Percentiles rank a stretch among this genome's conserved stretches.
These are phyloP conservation scores for Cutaneotrichosporon cyanovorans DNA, from an alignment of 1,284 basidiomycete genomes.

Conservation along the genomic window DNA sequence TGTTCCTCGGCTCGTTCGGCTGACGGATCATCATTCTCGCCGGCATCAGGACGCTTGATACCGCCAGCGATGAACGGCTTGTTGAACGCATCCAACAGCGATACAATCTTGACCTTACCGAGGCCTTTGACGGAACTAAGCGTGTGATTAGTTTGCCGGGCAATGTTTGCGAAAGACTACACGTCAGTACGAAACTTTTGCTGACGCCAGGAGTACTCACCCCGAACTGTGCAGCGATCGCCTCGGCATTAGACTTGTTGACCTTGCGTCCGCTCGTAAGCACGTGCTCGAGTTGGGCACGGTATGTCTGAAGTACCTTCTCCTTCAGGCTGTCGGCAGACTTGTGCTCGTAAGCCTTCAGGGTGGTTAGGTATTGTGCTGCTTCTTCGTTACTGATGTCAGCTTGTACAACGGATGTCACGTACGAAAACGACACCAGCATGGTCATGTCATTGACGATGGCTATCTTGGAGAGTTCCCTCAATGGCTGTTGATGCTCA, in stretches of 20 bases:
- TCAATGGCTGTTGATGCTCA: conserved; percentile 82
- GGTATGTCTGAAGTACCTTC: conserved; percentile 79
- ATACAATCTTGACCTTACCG: conserved; percentile 84
- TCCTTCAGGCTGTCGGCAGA: conserved; percentile 92
- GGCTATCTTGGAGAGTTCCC: conserved; percentile 87
- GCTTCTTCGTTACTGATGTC: conserved; percentile 71
- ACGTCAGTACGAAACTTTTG: conserved; percentile 1
- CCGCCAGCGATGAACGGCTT: conserved; percentile 47
- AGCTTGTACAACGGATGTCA: conserved; percentile 14
- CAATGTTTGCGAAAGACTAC: conserved; percentile 72
- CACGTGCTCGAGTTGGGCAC: conserved; percentile 70
- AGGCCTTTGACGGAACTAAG: conserved; percentile 82
- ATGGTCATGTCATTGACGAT: conserved; percentile 88
- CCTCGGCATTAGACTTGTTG: conserved; percentile 96
- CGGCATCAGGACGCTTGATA: too few relatives aligned
- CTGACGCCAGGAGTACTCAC: conserved; percentile 51
- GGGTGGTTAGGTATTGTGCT: conserved; percentile 80
- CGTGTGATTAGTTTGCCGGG: conserved; percentile 63
- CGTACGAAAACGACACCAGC: conserved; percentile 86
- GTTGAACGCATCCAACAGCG: conserved; percentile 50
- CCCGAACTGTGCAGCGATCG: conserved; percentile 83
- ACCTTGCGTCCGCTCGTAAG: conserved; percentile 86
- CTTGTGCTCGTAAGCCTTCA: conserved; percentile 90
- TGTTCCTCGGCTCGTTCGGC: too few relatives aligned
- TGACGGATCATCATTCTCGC: too few relatives aligned